Percentiles rank a stretch among this genome's conserved stretches.
These are phyloP conservation scores for Aspergillus proliferans DNA, from an alignment of 2,329 filamentous ascomycete species.

Conservation along the genomic window DNA sequence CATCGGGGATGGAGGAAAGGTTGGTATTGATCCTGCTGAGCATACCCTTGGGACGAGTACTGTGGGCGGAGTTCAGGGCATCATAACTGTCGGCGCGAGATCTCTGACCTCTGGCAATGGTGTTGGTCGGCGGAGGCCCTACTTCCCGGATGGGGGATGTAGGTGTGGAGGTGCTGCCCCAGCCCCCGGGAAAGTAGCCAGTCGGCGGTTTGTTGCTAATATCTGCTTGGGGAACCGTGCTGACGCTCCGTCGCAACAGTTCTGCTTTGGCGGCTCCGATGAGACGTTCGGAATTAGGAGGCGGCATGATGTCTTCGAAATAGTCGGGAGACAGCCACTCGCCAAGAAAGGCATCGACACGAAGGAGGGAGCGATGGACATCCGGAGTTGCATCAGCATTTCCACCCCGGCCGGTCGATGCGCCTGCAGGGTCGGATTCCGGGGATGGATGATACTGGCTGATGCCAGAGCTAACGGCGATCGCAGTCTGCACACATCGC, in stretches of 20 bases:
- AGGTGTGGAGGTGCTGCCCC: slow-evolving; percentile 39
- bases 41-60: slow-evolving; percentile 13
- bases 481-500: slow-evolving; percentile 84
- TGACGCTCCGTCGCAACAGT: slow-evolving; percentile 68
- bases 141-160: slow-evolving; percentile 21
- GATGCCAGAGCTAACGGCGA: slow-evolving; percentile 80
- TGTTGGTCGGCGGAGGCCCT: background rate
- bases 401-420: background rate
- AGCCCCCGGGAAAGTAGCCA: slow-evolving; percentile 51
- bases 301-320: slow-evolving; percentile 85
- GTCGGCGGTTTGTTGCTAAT: slow-evolving; percentile 29
- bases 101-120: slow-evolving; percentile 24
- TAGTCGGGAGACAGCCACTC: slow-evolving; percentile 95
- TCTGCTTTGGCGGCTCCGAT: slow-evolving; percentile 82
- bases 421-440: slow-evolving; percentile 1
- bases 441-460: slow-evolving; percentile 38
- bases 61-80: slow-evolving; percentile 21
- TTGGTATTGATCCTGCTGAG: slow-evolving; percentile 30
- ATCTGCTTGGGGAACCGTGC: slow-evolving; percentile 41
- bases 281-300: slow-evolving; percentile 81
- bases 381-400: background rate
- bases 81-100: slow-evolving; percentile 46
- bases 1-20: slow-evolving; percentile 20
- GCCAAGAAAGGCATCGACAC: slow-evolving; percentile 85
- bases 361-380: slow-evolving; percentile 43